Conservation (phyloP, 129 eudicot species). For the Flaveria linearis region DNA sequence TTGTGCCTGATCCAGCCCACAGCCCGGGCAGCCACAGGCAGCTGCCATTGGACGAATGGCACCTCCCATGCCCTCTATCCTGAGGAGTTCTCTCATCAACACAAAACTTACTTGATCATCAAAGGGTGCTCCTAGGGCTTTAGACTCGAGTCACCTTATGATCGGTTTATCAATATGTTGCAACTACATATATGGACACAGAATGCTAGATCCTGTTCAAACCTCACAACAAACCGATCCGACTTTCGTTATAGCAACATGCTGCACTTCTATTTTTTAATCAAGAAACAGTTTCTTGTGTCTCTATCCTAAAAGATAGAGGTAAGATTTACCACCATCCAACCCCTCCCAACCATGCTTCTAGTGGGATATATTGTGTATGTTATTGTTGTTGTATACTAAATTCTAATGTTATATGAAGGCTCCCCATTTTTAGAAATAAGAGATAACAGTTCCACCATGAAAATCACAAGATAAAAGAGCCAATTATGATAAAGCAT, state of each 20-base stretch:
- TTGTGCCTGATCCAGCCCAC: neutral
- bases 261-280: neutral
- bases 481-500: neutral
- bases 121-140: neutral
- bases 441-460: neutral
- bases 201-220: neutral
- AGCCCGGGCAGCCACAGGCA: neutral
- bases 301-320: too few relatives aligned
- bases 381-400: neutral
- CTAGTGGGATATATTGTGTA: too few relatives aligned
- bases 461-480: neutral
- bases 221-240: neutral
- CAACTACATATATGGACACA: neutral
- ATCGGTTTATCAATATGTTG: neutral
- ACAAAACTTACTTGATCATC: neutral
- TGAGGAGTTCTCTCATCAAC: neutral
- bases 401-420: neutral
- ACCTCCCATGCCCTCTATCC: neutral
- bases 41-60: neutral
- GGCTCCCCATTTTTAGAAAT: constrained; percentile 6
- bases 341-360: too few relatives aligned
- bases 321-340: too few relatives aligned
- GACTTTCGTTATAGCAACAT: neutral
- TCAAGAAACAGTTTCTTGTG: constrained; percentile 8
- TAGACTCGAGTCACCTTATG: neutral